Evolutionary conservation across 1,284 basidiomycete genomes (phyloP).

Genomic region (Vanrija humicola): DNA sequence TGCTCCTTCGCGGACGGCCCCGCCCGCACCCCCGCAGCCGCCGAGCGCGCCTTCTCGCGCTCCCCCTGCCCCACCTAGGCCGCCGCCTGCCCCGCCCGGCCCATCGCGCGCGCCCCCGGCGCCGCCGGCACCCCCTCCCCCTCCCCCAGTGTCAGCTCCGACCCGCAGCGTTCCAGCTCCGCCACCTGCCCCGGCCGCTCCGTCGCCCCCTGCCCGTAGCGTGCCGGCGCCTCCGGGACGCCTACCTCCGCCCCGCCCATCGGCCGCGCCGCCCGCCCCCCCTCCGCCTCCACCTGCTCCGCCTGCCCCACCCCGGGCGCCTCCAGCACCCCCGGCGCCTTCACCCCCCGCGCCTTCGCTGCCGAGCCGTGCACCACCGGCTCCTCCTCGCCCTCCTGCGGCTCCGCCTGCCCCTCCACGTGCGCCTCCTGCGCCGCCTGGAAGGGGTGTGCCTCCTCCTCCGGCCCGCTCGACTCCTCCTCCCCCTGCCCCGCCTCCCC

Average conservation of each 20-base stretch:
- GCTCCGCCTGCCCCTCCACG: slow-evolving; percentile 1
- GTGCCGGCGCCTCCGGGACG: neutral
- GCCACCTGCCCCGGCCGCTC: slow-evolving; percentile 2
- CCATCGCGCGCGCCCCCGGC: slow-evolving; percentile 11
- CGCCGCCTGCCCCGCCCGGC: slow-evolving; percentile 7
- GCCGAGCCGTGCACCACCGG: too few relatives aligned
- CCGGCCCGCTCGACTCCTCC: slow-evolving; percentile 26
- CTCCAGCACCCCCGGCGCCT: slow-evolving; percentile 61
- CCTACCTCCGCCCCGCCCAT: slow-evolving; percentile 1
- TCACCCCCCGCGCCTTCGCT: slow-evolving; percentile 60
- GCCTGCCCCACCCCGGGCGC: slow-evolving; percentile 58
- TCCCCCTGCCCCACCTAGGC: slow-evolving; percentile 12
- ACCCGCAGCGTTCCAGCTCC: neutral
- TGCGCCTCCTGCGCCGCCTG: slow-evolving; percentile 12
- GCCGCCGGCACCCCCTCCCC: slow-evolving; percentile 19
- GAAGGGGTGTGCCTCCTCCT: slow-evolving; percentile 7
- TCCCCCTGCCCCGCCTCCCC: slow-evolving; percentile 42
- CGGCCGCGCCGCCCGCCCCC: slow-evolving; percentile 18
- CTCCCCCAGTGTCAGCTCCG: slow-evolving; percentile 27
- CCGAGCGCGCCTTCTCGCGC: slow-evolving; percentile 19
- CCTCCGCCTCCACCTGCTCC: slow-evolving; percentile 18
- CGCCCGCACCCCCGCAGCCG: slow-evolving; percentile 20
- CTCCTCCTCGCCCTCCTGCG: slow-evolving; percentile 53
- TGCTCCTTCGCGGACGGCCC: slow-evolving; percentile 15
- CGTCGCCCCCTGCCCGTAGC: neutral